These are phyloP conservation scores for Boehmeria nivea DNA, from an alignment of 306 rosid species.

Conservation along the genomic window DNA sequence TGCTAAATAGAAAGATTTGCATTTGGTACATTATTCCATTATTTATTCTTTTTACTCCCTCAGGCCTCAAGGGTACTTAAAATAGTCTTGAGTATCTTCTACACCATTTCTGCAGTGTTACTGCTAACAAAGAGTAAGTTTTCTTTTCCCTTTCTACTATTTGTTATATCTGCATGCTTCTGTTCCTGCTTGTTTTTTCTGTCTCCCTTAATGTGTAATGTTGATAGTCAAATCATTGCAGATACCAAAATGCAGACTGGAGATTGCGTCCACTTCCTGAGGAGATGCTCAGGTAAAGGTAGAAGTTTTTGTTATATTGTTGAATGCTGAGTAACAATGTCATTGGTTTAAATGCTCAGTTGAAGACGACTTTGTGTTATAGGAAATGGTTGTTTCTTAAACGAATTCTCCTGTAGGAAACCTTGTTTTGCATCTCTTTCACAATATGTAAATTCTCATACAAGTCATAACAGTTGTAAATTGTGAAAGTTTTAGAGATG, in stretches of 20 bases:
- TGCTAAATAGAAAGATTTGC: too few relatives aligned
- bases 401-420: too few relatives aligned
- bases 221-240: conserved; percentile 41
- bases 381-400: too few relatives aligned
- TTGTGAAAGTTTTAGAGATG: too few relatives aligned
- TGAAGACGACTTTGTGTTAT: too few relatives aligned
- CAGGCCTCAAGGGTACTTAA: conserved; percentile 85
- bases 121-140: conserved; percentile 82
- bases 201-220: conserved; percentile 11
- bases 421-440: too few relatives aligned
- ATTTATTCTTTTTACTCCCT: conserved; percentile 17
- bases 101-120: conserved; percentile 64
- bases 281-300: conserved; percentile 73
- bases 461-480: too few relatives aligned
- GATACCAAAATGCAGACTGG: conserved; percentile 97
- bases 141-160: not conserved
- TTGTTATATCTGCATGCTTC: not conserved
- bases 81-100: conserved; percentile 84
- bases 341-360: too few relatives aligned
- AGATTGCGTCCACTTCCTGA: conserved; percentile 87
- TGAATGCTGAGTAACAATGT: too few relatives aligned
- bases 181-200: too few relatives aligned
- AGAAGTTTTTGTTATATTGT: not conserved
- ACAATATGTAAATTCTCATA: too few relatives aligned
- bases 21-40: not conserved